Evolutionary conservation across 2,329 filamentous ascomycete genomes (phyloP).

Genomic region (Aspergillus arachidicola): DNA sequence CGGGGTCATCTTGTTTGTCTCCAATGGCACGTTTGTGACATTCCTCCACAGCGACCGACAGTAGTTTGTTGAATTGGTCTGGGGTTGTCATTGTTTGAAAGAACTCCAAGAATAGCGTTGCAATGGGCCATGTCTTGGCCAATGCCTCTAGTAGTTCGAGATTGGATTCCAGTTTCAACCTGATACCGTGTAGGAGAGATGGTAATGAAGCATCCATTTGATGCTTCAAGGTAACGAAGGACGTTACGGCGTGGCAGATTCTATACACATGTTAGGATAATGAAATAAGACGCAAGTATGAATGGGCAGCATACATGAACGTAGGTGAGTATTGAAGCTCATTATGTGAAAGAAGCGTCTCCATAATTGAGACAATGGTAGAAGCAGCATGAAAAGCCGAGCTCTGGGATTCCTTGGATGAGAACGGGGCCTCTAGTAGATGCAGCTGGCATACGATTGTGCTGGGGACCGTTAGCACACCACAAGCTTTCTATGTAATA

Average conservation of each 20-base stretch:
- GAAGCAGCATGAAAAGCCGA: conserved; percentile 18
- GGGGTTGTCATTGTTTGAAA: conserved; percentile 11
- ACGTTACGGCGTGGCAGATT: conserved; percentile 16
- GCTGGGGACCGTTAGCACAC: conserved; percentile 3
- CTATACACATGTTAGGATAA: conserved; percentile 6
- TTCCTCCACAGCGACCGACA: conserved; percentile 8
- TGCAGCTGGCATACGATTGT: conserved; percentile 18
- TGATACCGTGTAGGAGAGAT: conserved; percentile 15
- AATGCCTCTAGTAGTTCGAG: conserved; percentile 11
- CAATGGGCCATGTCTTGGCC: conserved; percentile 18
- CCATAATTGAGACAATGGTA: conserved; percentile 15
- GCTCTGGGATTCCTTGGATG: conserved; percentile 9
- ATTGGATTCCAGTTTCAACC: conserved; percentile 13
- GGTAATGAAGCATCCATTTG: conserved; percentile 15
- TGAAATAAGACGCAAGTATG: not conserved
- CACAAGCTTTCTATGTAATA: too few relatives aligned
- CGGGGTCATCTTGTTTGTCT: not conserved
- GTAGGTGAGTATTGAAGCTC: conserved; percentile 15
- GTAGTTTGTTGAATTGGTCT: conserved; percentile 7
- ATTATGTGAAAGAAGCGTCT: conserved; percentile 12
- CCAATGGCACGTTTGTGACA: conserved; percentile 9
- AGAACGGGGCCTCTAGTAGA: conserved; percentile 9
- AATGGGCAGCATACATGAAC: conserved; percentile 5
- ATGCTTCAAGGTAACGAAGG: conserved; percentile 16
- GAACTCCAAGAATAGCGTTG: conserved; percentile 12